Percentiles rank a stretch among this genome's conserved stretches.
These are phyloP conservation scores for Tetrapyrgos nigripes DNA, from an alignment of 1,284 basidiomycete genomes.

Conservation along the genomic window DNA sequence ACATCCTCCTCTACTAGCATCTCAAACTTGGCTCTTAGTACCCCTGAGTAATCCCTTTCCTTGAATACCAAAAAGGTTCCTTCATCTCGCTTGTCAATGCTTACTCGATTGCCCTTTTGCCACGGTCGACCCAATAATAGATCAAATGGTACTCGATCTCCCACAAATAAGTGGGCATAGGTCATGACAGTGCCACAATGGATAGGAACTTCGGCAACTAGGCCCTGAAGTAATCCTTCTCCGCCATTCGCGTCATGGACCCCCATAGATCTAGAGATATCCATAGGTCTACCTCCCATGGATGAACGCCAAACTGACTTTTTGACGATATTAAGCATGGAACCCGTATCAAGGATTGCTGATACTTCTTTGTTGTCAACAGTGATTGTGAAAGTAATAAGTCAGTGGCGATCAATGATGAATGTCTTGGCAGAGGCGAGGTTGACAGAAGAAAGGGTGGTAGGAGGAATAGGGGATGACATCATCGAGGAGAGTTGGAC, in stretches of 20 bases:
- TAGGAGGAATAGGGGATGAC: too few relatives aligned
- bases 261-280: background rate
- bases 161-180: conserved; percentile 12
- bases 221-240: background rate
- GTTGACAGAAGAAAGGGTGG: too few relatives aligned
- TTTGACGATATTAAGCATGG: background rate
- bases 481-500: too few relatives aligned
- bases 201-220: background rate
- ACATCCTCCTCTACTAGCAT: too few relatives aligned
- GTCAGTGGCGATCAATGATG: background rate
- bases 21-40: too few relatives aligned
- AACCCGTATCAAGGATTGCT: background rate
- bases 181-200: background rate
- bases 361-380: background rate
- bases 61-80: conserved; percentile 18
- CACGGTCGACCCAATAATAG: conserved; percentile 21
- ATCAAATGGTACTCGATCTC: conserved; percentile 15
- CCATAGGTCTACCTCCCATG: background rate
- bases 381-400: background rate
- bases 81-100: conserved; percentile 19
- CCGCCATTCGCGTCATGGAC: background rate
- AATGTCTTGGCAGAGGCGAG: background rate
- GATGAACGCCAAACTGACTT: background rate
- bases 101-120: conserved; percentile 20
- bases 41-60: too few relatives aligned